phyloP scores from a whole-genome alignment of 352 stramenopile species.

The Hyaloperonospora brassicae region DNA sequence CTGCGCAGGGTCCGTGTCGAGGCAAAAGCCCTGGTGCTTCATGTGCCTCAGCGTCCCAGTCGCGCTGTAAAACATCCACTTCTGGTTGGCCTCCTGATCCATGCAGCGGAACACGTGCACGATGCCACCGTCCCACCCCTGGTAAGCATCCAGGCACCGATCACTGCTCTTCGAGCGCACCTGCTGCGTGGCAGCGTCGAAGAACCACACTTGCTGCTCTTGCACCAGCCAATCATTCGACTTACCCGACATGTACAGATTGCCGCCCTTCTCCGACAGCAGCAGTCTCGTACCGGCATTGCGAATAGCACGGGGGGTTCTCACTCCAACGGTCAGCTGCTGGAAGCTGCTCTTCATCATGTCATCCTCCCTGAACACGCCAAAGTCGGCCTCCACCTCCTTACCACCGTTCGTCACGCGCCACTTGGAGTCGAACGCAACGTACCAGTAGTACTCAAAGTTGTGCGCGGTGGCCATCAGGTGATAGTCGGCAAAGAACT shows the following conservation, averaged over 20 bases:
- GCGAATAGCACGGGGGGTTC: constrained; percentile 22
- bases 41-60: constrained; percentile 40
- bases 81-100: constrained; percentile 54
- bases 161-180: constrained; percentile 65
- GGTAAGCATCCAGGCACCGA: constrained; percentile 53
- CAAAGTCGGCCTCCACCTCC: constrained; percentile 57
- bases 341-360: constrained; percentile 56
- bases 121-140: constrained; percentile 39
- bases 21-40: constrained; percentile 41
- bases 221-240: constrained; percentile 39
- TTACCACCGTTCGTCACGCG: constrained; percentile 36
- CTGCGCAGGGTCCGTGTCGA: constrained; percentile 39
- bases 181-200: constrained; percentile 34
- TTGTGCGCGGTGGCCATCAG: constrained; percentile 40
- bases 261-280: constrained; percentile 32
- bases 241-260: constrained; percentile 33
- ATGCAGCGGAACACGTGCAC: constrained; percentile 54
- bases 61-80: constrained; percentile 45
- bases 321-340: constrained; percentile 30
- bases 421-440: constrained; percentile 60
- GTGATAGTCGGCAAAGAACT: constrained; percentile 70
- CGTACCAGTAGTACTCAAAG: constrained; percentile 71
- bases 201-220: constrained; percentile 64
- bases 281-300: constrained; percentile 25
- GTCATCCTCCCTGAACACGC: constrained; percentile 42